Base-by-base conservation (phyloP, 805 yeast species). In the Wickerhamiella spandovensis region DNA sequence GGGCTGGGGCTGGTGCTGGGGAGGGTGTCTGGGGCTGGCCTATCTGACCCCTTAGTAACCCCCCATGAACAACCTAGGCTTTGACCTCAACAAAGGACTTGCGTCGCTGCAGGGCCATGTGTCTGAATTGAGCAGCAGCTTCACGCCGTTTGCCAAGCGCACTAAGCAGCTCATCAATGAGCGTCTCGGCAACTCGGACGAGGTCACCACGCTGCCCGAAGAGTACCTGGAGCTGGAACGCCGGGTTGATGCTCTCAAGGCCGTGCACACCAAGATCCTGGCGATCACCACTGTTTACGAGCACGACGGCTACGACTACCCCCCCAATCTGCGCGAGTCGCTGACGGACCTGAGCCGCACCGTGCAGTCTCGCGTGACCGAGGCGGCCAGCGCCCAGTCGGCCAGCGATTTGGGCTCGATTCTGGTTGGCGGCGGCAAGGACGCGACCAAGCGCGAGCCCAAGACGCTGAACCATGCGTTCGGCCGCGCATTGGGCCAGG, bases 381-480 rank as follows among this genome's bases (percentile, higher is more conserved):
- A 78, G 53, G 71, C 84, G 53, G 76, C 88, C 17, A 76, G 74
- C 61, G 95, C 88, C 13, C 74, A 82, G 46, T 74, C 83, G 22
- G 85, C 90, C 1, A 75, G 79, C n/a, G 95, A 85, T 63, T 90
- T 89, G 4, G 92, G 85, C 68, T 77, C 83, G 13, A 83, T 85
- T 13, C 68, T 83, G 41, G 25, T 57, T 17, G 53, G 57, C 42
- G 53, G 57, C 42, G 62, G 62, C 46, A 49, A 56, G 22, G 50
- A 54, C 21, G 50, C 43, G 37, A 48, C 54, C 22, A 64, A 66
- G 51, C 57, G 64, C 44, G 73, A 75, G 52, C 95, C 94, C 58
- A 83, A 84, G 72, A 86, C 95, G 15, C 72, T 85, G 61, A 81
- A 82, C 66, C 90, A 84, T 64, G 94, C 95, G 6, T 70, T 85